These are phyloP conservation scores for Ophiostoma angusticollis DNA, from an alignment of 2,329 filamentous ascomycete species.

Conservation along the genomic window DNA sequence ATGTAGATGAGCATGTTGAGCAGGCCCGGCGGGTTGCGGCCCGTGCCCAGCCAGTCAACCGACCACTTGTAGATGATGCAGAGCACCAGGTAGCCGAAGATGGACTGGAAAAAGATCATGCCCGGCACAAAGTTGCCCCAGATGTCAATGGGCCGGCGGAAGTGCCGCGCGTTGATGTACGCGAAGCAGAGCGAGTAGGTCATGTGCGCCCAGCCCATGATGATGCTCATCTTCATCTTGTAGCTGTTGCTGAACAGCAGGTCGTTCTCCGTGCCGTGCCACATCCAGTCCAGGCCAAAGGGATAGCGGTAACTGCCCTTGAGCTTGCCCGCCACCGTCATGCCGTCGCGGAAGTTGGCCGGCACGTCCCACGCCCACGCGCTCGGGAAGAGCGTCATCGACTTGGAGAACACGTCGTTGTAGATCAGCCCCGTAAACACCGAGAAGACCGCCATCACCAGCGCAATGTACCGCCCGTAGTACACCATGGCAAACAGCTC, in stretches of 20 bases:
- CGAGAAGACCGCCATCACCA: conserved; percentile 96
- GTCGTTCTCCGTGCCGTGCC: conserved; percentile 93
- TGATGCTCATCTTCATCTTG: conserved; percentile 99
- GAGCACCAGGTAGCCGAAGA: conserved; percentile 91
- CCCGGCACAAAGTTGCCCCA: conserved; percentile 96
- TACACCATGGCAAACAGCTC: conserved; percentile 98
- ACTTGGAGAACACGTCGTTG: conserved; percentile 93
- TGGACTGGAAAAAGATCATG: conserved; percentile 99
- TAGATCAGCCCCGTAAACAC: conserved; percentile 96
- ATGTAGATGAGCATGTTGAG: conserved; percentile 99
- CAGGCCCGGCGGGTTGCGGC: conserved; percentile 64
- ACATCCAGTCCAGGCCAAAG: conserved; percentile 89
- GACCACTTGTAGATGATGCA: conserved; percentile 97
- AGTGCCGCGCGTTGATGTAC: conserved; percentile 86
- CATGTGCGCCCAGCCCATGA: conserved; percentile 97
- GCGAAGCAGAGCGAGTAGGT: conserved; percentile 93
- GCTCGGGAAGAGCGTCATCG: conserved; percentile 76
- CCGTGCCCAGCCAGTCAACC: conserved; percentile 64
- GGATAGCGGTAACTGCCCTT: conserved; percentile 73
- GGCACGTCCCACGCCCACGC: conserved; percentile 74
- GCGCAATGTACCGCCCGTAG: conserved; percentile 95
- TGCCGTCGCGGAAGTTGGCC: conserved; percentile 50
- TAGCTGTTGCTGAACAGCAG: conserved; percentile 95
- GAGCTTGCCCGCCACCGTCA: conserved; percentile 50
- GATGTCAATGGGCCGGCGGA: conserved; percentile 89